phyloP scores from a whole-genome alignment of 192 early-diverging fungal species.

The Coemansia biformis region DNA sequence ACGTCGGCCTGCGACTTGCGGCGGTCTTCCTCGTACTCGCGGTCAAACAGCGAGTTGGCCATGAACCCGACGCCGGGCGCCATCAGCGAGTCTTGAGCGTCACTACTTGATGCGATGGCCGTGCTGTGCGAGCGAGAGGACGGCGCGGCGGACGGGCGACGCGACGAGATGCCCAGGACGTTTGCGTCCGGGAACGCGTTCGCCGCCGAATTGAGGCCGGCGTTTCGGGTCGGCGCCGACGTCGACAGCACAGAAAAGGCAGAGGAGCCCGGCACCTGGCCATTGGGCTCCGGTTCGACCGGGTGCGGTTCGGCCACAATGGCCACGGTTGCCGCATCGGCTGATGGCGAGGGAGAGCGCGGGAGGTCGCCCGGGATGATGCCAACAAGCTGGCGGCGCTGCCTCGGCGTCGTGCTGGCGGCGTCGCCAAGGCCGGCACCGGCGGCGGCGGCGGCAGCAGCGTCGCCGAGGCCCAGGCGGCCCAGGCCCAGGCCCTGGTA shows the following conservation, averaged over 20 bases:
- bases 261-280: conserved; percentile 16
- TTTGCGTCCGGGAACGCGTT: conserved; percentile 27
- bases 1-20: conserved; percentile 35
- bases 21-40: conserved; percentile 29
- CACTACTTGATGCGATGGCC: conserved; percentile 2
- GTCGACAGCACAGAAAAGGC: conserved; percentile 36
- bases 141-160: conserved; percentile 20
- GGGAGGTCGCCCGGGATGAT: conserved; percentile 50
- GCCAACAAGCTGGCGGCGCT: conserved; percentile 42
- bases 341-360: conserved; percentile 45
- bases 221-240: conserved; percentile 24
- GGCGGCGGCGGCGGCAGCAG: too few species aligned
- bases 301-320: not conserved
- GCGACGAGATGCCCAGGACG: conserved; percentile 29
- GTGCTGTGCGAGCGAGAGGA: conserved; percentile 41
- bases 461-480: conserved; percentile 11
- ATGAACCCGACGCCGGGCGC: conserved; percentile 33
- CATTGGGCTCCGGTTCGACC: conserved; percentile 2
- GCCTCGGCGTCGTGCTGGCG: conserved; percentile 11
- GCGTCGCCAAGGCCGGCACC: conserved; percentile 10
- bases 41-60: conserved; percentile 48
- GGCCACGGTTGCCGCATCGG: conserved; percentile 21
- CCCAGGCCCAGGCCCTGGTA: conserved; percentile 27
- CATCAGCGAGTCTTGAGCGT: conserved; percentile 11
- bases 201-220: conserved; percentile 11